A percentile compares a stretch with the other conserved stretches of the same genome.
Conservation (phyloP, 2,329 filamentous ascomycete species). For the Aspergillus felis region DNA sequence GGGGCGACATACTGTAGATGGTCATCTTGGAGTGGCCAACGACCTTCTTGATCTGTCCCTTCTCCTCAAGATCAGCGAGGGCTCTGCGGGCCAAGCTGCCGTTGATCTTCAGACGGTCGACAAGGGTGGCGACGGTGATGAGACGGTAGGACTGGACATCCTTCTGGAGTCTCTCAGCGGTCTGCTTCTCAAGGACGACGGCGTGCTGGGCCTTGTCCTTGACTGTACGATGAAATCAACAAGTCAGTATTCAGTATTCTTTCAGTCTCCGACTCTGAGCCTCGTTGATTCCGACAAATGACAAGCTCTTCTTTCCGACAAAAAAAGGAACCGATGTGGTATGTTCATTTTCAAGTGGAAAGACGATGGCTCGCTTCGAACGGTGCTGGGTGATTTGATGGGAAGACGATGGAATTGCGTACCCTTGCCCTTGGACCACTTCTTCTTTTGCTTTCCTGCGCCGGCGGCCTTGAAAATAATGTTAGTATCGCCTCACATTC, state of each 20-base stretch:
- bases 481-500: conserved; percentile 11
- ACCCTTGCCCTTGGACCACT: conserved; percentile 57
- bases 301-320: not conserved
- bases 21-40: conserved; percentile 94
- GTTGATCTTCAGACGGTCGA: conserved; percentile 99
- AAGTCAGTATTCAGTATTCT: conserved; percentile 16
- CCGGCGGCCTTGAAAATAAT: conserved; percentile 36
- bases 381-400: conserved; percentile 7
- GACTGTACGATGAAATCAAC: conserved; percentile 57
- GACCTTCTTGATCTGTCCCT: conserved; percentile 97
- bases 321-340: conserved; percentile 13
- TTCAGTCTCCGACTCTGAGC: conserved; percentile 7
- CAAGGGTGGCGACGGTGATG: conserved; percentile 95
- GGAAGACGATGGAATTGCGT: conserved; percentile 26
- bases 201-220: conserved; percentile 99
- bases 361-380: conserved; percentile 12
- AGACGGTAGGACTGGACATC: conserved; percentile 99
- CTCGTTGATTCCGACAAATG: not conserved
- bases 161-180: conserved; percentile 98
- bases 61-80: conserved; percentile 91
- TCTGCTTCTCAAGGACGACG: conserved; percentile 97
- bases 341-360: conserved; percentile 13
- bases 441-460: conserved; percentile 54
- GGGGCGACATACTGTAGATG: conserved; percentile 73
- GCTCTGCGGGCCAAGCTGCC: conserved; percentile 89